phyloP scores from a whole-genome alignment of 257 asterid species.

The Fraxinus cuspidata region DNA sequence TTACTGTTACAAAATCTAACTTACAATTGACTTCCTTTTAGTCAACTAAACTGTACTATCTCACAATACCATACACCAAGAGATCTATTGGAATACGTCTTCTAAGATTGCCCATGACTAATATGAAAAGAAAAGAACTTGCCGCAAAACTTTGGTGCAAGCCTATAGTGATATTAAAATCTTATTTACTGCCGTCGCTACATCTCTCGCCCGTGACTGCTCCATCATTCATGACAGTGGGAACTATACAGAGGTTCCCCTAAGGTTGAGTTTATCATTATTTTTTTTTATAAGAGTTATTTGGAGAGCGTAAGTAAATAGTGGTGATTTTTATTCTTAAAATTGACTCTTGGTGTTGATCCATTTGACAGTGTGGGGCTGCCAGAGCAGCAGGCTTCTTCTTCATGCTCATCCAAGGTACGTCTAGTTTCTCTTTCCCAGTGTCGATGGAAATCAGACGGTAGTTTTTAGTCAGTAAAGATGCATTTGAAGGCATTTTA shows the following conservation, averaged over 20 bases:
- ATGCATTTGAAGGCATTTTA: background rate
- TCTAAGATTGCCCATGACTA: too few relatives aligned
- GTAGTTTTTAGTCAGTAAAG: background rate
- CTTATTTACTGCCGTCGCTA: too few relatives aligned
- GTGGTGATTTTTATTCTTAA: background rate
- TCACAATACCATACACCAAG: too few relatives aligned
- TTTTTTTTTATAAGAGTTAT: background rate
- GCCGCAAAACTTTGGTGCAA: too few relatives aligned
- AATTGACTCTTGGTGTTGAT: constrained; percentile 16
- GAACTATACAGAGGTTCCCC: background rate
- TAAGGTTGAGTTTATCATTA: background rate
- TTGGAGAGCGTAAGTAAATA: background rate
- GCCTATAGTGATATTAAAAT: too few relatives aligned
- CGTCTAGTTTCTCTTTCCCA: constrained; percentile 19
- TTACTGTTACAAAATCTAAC: too few relatives aligned
- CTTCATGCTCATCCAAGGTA: constrained; percentile 80
- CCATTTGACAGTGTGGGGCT: constrained; percentile 59
- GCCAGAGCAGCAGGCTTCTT: constrained; percentile 61
- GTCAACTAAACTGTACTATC: too few relatives aligned
- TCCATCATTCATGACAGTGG: background rate
- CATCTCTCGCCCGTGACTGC: too few relatives aligned
- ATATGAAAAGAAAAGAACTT: too few relatives aligned
- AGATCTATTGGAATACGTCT: too few relatives aligned
- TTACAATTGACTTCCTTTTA: too few relatives aligned
- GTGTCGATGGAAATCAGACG: constrained; percentile 6